Percentiles rank a stretch among this genome's conserved stretches.
phyloP scores from a whole-genome alignment of 78 protist genomes.

The Dictyostelium firmibasis region DNA sequence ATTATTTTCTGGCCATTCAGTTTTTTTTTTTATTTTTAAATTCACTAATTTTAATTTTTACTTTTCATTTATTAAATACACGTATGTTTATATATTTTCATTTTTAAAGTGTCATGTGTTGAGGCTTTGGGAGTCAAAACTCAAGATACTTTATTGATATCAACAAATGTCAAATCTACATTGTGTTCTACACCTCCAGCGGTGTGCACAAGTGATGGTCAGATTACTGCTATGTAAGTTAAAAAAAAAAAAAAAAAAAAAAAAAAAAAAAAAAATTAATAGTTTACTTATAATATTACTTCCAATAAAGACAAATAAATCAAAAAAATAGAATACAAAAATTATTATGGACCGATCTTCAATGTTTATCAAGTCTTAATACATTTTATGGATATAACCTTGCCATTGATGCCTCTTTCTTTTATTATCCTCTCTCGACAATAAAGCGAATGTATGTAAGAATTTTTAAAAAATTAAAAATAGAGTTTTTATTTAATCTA shows the following conservation, averaged over 20 bases:
- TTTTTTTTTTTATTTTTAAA: no score
- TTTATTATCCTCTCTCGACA: no score
- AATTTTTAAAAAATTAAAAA: no score
- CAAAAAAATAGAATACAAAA: not conserved
- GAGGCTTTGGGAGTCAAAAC: not conserved
- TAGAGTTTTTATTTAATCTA: no score
- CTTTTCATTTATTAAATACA: no score
- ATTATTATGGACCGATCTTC: not conserved
- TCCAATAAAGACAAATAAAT: not conserved
- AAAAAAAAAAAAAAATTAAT: no score
- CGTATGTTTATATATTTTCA: no score
- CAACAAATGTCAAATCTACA: not conserved
- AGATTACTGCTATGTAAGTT: not conserved
- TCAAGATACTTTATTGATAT: not conserved
- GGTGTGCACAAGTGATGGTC: not conserved
- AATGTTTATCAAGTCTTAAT: not conserved
- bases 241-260: no score
- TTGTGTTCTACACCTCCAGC: not conserved
- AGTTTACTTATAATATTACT: no score
- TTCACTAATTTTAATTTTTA: no score
- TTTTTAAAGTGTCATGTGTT: no score
- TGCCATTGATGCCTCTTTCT: not conserved
- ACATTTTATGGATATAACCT: not conserved
- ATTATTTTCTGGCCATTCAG: no score
- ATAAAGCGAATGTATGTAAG: not conserved